These are phyloP conservation scores for Exophiala sp. DNA, from an alignment of 2,329 filamentous ascomycete genomes.

Conservation along the genomic window DNA sequence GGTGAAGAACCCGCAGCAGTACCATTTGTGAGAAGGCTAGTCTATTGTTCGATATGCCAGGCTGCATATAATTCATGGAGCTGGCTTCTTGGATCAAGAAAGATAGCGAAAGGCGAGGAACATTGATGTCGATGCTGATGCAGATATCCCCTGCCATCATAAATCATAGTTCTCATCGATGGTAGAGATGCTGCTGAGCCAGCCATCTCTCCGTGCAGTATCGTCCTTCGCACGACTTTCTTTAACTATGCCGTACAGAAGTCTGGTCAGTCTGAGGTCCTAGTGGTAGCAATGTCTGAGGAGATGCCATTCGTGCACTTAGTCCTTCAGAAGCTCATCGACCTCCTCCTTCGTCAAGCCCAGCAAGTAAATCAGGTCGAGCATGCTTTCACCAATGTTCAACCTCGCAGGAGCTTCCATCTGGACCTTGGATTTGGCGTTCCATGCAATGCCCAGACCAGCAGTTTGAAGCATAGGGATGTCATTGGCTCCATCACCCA, in stretches of 20 bases:
- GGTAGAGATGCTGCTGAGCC: not conserved
- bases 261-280: not conserved
- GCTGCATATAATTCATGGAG: no score
- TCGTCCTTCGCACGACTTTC: not conserved
- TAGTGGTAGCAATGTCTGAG: not conserved
- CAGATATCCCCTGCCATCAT: not conserved
- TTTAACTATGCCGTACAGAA: not conserved
- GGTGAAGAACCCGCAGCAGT: constrained; percentile 32
- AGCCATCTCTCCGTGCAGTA: not conserved
- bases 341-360: constrained; percentile 49
- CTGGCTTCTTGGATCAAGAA: not conserved
- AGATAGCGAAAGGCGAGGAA: no score
- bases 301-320: no score
- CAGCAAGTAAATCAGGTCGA: constrained; percentile 55
- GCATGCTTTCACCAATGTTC: constrained; percentile 50
- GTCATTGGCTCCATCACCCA: constrained; percentile 62
- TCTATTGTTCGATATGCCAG: no score
- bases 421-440: constrained; percentile 60
- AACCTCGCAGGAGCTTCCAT: constrained; percentile 54
- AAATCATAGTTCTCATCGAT: not conserved
- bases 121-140: no score
- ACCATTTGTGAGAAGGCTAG: constrained; percentile 31
- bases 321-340: constrained; percentile 37
- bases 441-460: constrained; percentile 58
- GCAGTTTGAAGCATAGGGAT: constrained; percentile 59